These are phyloP conservation scores for Sphaerobolus stellatus DNA, from an alignment of 1,284 basidiomycete species.

Conservation along the genomic window DNA sequence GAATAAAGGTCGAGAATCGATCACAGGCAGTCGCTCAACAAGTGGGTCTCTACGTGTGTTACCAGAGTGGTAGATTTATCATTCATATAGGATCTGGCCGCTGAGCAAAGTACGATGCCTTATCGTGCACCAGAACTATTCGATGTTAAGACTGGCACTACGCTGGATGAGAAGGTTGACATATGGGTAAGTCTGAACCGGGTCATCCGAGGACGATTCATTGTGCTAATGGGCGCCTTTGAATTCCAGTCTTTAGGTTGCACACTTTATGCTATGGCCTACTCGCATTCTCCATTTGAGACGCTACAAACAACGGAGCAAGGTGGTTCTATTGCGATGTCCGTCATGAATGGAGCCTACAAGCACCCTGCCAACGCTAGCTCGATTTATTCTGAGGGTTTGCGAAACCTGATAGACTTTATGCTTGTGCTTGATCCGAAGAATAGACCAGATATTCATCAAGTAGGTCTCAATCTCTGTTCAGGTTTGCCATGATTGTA, in stretches of 20 bases:
- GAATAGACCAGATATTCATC: conserved; percentile 80
- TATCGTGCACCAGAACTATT: conserved; percentile 94
- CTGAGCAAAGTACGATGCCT: conserved; percentile 95
- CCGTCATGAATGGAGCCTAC: conserved; percentile 87
- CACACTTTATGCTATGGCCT: conserved; percentile 87
- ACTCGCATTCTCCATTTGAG: conserved; percentile 92
- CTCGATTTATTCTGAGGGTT: conserved; percentile 76
- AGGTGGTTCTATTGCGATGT: conserved; percentile 93
- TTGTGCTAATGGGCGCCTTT: conserved; percentile 1
- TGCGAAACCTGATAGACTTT: conserved; percentile 78
- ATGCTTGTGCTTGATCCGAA: conserved; percentile 81
- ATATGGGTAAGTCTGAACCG: conserved; percentile 72
- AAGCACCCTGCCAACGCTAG: conserved; percentile 62
- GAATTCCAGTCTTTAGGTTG: conserved; percentile 81
- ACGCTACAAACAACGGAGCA: conserved; percentile 82
- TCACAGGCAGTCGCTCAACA: conserved; percentile 86
- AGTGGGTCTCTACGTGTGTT: conserved; percentile 35
- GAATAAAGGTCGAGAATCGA: conserved; percentile 75
- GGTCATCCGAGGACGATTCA: background rate
- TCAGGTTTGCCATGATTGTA: background rate
- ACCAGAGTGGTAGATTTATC: background rate
- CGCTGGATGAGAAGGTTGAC: conserved; percentile 91
- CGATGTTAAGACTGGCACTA: conserved; percentile 87
- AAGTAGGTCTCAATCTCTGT: conserved; percentile 45
- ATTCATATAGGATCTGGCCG: conserved; percentile 75